phyloP scores from a whole-genome alignment of 139 green algal genomes.

The Astrephomene gubernaculifera region DNA sequence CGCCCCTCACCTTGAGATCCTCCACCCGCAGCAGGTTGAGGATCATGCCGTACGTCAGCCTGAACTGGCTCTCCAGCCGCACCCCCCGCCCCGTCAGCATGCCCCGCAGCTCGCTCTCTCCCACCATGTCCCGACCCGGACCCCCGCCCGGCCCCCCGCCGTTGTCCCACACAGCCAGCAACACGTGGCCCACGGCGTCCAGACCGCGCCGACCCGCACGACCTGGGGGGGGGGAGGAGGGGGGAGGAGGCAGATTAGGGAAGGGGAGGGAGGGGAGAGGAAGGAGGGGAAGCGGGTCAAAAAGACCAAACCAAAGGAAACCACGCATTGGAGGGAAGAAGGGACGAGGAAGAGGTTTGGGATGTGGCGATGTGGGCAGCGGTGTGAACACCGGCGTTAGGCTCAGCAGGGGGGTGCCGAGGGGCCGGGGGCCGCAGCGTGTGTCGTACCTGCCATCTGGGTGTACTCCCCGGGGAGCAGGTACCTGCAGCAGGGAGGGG shows the following conservation, averaged over 20 bases:
- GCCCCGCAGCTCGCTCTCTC: slow-evolving; percentile 75
- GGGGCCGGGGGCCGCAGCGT: too few species aligned
- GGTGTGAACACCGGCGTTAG: too few species aligned
- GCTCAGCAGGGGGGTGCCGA: too few species aligned
- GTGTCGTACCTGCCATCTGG: slow-evolving; percentile 91
- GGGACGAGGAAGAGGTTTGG: too few species aligned
- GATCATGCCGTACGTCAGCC: slow-evolving; percentile 98
- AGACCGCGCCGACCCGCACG: slow-evolving; percentile 88
- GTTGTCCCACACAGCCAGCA: slow-evolving; percentile 90
- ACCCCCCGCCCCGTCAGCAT: slow-evolving; percentile 88
- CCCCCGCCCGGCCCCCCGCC: too few species aligned
- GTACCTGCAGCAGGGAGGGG: slow-evolving; percentile 8
- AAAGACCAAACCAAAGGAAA: too few species aligned
- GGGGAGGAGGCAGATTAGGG: not conserved
- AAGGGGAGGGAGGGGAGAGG: not conserved
- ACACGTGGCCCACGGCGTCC: slow-evolving; percentile 91
- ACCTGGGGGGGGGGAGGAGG: slow-evolving; percentile 63
- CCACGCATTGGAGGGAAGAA: too few species aligned
- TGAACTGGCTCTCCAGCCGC: slow-evolving; percentile 92
- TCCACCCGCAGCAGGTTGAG: slow-evolving; percentile 95
- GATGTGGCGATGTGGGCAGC: too few species aligned
- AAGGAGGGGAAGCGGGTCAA: too few species aligned
- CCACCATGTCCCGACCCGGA: slow-evolving; percentile 43
- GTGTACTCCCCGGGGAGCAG: slow-evolving; percentile 95
- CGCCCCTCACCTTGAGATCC: slow-evolving; percentile 85